Evolutionary conservation across 257 asterid genomes (phyloP).

Genomic region (Fraxinus quadrangulata): DNA sequence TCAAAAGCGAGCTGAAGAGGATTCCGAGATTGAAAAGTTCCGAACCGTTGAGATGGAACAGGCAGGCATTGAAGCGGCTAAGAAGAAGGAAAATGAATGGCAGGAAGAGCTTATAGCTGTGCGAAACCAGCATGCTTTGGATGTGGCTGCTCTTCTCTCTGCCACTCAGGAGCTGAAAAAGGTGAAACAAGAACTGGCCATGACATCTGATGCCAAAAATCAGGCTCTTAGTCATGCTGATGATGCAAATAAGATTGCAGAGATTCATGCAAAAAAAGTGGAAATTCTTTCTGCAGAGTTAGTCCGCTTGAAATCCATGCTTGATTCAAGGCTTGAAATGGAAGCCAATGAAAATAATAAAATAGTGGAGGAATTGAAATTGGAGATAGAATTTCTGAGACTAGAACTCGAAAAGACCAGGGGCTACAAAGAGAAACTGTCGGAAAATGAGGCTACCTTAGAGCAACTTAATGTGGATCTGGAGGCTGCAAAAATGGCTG

Average conservation of each 20-base stretch:
- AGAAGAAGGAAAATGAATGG: conserved; percentile 83
- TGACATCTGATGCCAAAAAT: conserved; percentile 69
- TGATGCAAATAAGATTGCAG: conserved; percentile 75
- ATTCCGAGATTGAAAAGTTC: conserved; percentile 52
- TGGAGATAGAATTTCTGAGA: conserved; percentile 64
- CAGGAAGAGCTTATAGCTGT: conserved; percentile 70
- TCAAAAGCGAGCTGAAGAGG: conserved; percentile 50
- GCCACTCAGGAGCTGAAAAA: conserved; percentile 74
- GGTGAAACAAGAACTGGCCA: conserved; percentile 68
- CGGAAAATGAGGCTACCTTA: conserved; percentile 62
- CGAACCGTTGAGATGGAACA: conserved; percentile 57
- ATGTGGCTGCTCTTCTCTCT: conserved; percentile 72
- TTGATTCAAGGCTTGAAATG: conserved; percentile 55
- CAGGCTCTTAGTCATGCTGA: conserved; percentile 79
- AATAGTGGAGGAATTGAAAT: conserved; percentile 54
- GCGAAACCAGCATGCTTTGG: conserved; percentile 72
- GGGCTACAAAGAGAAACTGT: conserved; percentile 47
- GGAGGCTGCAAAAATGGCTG: conserved; percentile 89
- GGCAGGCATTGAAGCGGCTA: conserved; percentile 79
- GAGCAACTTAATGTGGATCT: conserved; percentile 84
- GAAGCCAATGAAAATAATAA: conserved; percentile 61
- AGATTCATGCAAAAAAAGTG: conserved; percentile 66
- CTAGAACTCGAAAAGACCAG: conserved; percentile 61
- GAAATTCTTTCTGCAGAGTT: conserved; percentile 80
- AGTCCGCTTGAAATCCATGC: conserved; percentile 61